Base-by-base conservation (phyloP, 164 flowering plant genomes). In the Liriodendron chinense region DNA sequence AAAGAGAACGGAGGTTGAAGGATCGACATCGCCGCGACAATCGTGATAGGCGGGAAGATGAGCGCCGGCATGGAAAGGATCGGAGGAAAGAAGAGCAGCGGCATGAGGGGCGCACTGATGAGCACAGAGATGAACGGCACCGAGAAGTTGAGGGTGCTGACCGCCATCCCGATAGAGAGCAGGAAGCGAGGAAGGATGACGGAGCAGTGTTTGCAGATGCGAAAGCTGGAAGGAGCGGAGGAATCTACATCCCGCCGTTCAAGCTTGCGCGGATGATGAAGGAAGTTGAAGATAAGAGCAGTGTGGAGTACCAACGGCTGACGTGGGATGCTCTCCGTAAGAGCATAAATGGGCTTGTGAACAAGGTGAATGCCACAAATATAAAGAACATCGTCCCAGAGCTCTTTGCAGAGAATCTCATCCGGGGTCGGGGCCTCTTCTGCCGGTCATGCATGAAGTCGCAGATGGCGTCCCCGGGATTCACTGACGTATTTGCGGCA, bases 241-340 rank as follows among this genome's bases (percentile, higher is more conserved):
- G 99, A 9, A 91, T 93, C 72, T 94, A 94, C 68, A 88, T 96
- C 69, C 99, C 99, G 0, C 98, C 98, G 8, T 94, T 91, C 71
- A 93, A 87, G 86, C 78, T 96, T 79, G 97, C 98, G 0, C 77
- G 89, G 59, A 92, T 94, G 98, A 89, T 96, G 94, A 89, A 88
- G 66, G 96, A 92, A 20, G 86, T 91, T 0, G 68, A 94, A 68
- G 99, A 94, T 64, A 94, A 94, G 72, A 89, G 91, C 69, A 93
- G 99, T 71, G 69, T 70, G 0, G 96, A 94, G 78, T 94, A 93
- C 75, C 99, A 96, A 81, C 73, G 97, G 16, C 73, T 94, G 82
- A 93, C 99, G 0, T 96, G 99, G 99, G 98, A 94, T 83, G 99
- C 99, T 1, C 84, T 96, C 61, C 84, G 96, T 8, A 96, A 96